A percentile compares a stretch with the other conserved stretches of the same genome.
Evolutionary conservation across 139 green algal genomes (phyloP).

Genomic region (Chlamydomonas applanata): DNA sequence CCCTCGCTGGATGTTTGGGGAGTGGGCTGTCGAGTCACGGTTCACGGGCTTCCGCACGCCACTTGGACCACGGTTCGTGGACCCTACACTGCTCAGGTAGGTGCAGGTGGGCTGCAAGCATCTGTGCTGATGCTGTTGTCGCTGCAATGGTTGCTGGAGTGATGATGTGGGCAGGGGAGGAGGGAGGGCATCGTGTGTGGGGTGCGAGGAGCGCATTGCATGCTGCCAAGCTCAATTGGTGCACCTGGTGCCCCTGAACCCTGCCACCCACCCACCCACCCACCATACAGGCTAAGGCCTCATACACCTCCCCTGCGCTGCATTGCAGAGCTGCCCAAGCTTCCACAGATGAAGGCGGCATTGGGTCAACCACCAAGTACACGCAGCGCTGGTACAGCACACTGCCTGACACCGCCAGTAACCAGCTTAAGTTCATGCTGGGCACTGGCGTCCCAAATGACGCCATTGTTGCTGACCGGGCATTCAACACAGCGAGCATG

Average conservation of each 20-base stretch:
- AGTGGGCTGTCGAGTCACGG: constrained; percentile 21
- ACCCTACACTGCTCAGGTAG: constrained; percentile 12
- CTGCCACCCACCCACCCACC: too few relatives aligned
- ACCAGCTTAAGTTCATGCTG: constrained; percentile 31
- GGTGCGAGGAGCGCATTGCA: too few relatives aligned
- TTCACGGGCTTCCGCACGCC: constrained; percentile 19
- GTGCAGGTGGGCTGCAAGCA: constrained; percentile 4
- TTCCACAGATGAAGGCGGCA: neutral
- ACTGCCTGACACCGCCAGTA: constrained; percentile 33
- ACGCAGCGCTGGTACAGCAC: constrained; percentile 33
- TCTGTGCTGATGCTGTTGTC: neutral
- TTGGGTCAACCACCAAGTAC: constrained; percentile 5
- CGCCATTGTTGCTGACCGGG: constrained; percentile 29
- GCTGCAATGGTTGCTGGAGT: too few relatives aligned
- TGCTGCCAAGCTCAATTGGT: too few relatives aligned
- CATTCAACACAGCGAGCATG: constrained; percentile 24
- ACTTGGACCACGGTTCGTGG: constrained; percentile 16
- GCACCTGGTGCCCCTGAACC: too few relatives aligned
- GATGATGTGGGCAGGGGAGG: too few relatives aligned
- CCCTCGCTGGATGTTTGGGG: constrained; percentile 37
- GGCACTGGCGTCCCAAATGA: constrained; percentile 22
- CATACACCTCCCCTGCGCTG: neutral
- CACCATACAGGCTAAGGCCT: too few relatives aligned
- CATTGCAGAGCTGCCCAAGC: neutral
- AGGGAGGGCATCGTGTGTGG: too few relatives aligned